Evolutionary conservation across 495 filamentous ascomycete species (phyloP).

Genomic region (Penicillium roqueforti): DNA sequence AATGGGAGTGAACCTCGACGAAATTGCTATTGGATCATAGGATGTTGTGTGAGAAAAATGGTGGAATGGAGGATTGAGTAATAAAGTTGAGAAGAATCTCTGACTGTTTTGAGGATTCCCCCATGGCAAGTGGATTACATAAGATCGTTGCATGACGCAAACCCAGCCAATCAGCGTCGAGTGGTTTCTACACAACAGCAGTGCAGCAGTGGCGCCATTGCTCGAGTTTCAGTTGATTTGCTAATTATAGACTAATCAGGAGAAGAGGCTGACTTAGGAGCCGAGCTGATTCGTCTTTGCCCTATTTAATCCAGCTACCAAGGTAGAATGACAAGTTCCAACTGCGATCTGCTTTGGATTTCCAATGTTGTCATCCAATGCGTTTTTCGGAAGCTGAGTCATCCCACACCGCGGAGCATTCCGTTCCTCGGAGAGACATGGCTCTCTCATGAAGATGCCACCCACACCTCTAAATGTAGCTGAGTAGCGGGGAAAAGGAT

Average conservation of each 20-base stretch:
- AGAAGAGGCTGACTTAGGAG: neutral
- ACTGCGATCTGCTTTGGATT: neutral
- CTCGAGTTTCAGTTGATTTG: neutral
- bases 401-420: neutral
- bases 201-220: constrained; percentile 34
- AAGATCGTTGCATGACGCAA: constrained; percentile 23
- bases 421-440: constrained; percentile 6
- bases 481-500: constrained; percentile 1
- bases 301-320: neutral
- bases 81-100: constrained; percentile 6
- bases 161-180: constrained; percentile 40
- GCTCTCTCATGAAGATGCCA: neutral
- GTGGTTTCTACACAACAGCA: constrained; percentile 38
- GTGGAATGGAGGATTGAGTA: neutral
- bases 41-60: constrained; percentile 9
- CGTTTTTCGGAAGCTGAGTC: constrained; percentile 11
- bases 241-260: neutral
- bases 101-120: constrained; percentile 16
- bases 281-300: neutral
- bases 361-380: neutral
- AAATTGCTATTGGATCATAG: constrained; percentile 15
- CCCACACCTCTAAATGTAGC: constrained; percentile 5
- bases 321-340: neutral
- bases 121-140: constrained; percentile 20
- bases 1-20: constrained; percentile 4